phyloP scores from a whole-genome alignment of 495 filamentous ascomycete species.

The Amniculicola lignicola region DNA sequence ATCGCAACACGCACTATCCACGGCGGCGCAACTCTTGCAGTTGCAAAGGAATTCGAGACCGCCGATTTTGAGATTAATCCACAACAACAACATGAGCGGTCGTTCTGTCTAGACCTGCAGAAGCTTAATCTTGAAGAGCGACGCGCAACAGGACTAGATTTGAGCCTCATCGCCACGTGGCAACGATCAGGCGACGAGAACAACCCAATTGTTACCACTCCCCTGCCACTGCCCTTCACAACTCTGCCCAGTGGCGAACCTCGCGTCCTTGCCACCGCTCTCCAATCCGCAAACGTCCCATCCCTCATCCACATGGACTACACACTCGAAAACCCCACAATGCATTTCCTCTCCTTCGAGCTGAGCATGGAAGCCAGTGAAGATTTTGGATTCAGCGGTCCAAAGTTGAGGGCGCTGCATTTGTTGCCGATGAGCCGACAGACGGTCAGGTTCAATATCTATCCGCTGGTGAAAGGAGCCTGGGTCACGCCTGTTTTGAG shows the following conservation, averaged over 20 bases:
- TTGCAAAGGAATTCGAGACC: constrained; percentile 44
- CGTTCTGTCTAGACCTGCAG: constrained; percentile 69
- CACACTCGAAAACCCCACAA: constrained; percentile 88
- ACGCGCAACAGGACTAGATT: constrained; percentile 63
- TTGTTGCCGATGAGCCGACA: constrained; percentile 75
- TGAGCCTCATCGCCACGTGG: constrained; percentile 78
- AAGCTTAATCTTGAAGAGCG: constrained; percentile 79
- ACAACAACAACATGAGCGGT: constrained; percentile 61
- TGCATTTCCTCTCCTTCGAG: constrained; percentile 88
- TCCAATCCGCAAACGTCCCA: constrained; percentile 34
- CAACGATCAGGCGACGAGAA: constrained; percentile 46
- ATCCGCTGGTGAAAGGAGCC: constrained; percentile 42
- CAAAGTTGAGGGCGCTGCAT: constrained; percentile 73
- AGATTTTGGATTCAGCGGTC: constrained; percentile 87
- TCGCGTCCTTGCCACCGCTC: constrained; percentile 65
- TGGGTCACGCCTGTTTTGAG: constrained; percentile 36
- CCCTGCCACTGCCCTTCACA: constrained; percentile 72
- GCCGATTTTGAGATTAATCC: constrained; percentile 49
- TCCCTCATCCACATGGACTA: constrained; percentile 57
- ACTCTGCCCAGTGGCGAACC: constrained; percentile 78
- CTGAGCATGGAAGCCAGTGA: constrained; percentile 88
- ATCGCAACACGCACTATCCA: constrained; percentile 54
- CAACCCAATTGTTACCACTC: constrained; percentile 53
- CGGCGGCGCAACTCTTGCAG: constrained; percentile 52
- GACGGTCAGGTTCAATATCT: constrained; percentile 64